Base-by-base conservation (phyloP, 768 basidiomycete species). In the Kondoa malvinella region DNA sequence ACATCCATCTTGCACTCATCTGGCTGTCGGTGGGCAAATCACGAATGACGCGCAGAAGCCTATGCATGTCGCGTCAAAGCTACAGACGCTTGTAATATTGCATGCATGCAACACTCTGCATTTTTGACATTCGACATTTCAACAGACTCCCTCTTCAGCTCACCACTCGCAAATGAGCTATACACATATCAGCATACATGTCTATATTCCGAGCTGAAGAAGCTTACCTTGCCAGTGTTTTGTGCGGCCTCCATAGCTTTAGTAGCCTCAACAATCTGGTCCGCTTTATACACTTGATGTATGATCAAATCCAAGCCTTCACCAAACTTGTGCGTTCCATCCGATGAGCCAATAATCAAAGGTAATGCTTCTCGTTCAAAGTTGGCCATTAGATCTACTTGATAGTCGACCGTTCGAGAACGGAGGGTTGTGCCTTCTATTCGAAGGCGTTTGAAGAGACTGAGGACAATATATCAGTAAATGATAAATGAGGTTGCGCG, bases 401-500 rank as follows among this genome's bases (percentile, higher is more conserved):
- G 90, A 76, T 94, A 95, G 70, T 81, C 79, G n/a, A 80, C 73
- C 29, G 83, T 82, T 58, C 89, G 84, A 32, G 86, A 83, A 27
- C 91, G 84, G 32, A 95, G 79, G 1, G 90, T 94, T 26, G 89
- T 88, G 26, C 92, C 91, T 70, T 30, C 33, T 4, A 96, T 86
- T 29, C 85, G 84, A 64, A 95, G 83, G 21, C 91, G 85, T 78
- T 92, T 96, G 77, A 80, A 85, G 27, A 50, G 40, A 50, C n/a
- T n/a, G n/a, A n/a, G n/a, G n/a, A n/a, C n/a, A n/a, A n/a, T n/a
- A n/a, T n/a, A n/a, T n/a, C n/a, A n/a, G n/a, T n/a, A n/a, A n/a
- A n/a, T n/a, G n/a, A n/a, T n/a, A n/a, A n/a, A n/a, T n/a, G n/a
- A n/a, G n/a, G n/a, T n/a, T n/a, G n/a, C n/a, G n/a, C n/a, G n/a